These are phyloP conservation scores for Candida chilensis DNA, from an alignment of 805 yeast species.

Conservation along the genomic window DNA sequence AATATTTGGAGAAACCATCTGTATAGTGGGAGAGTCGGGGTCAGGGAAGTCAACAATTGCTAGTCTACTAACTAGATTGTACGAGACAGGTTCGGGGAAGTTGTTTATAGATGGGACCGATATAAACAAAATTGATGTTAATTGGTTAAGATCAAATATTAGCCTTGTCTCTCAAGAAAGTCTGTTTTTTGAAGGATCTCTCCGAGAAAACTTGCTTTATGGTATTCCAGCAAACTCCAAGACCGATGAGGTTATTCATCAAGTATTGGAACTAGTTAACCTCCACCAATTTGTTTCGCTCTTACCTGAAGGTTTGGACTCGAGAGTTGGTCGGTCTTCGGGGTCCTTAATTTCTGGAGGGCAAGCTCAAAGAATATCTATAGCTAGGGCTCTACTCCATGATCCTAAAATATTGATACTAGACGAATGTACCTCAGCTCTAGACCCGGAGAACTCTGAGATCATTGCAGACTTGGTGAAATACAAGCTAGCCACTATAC, in stretches of 20 bases:
- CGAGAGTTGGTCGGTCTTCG: slow-evolving; percentile 43
- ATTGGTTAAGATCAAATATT: slow-evolving; percentile 41
- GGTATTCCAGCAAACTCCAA: slow-evolving; percentile 26
- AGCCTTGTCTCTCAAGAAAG: slow-evolving; percentile 75
- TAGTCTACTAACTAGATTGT: slow-evolving; percentile 46
- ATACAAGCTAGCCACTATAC: slow-evolving; percentile 15
- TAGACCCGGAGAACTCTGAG: slow-evolving; percentile 57
- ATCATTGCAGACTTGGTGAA: slow-evolving; percentile 41
- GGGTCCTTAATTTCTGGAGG: slow-evolving; percentile 70
- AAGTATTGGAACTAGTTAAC: slow-evolving; percentile 34
- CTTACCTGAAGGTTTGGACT: slow-evolving; percentile 50
- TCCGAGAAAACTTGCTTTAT: slow-evolving; percentile 62
- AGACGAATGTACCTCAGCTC: slow-evolving; percentile 87
- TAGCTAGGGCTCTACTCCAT: slow-evolving; percentile 73
- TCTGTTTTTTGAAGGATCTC: slow-evolving; percentile 61
- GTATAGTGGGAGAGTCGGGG: slow-evolving; percentile 82
- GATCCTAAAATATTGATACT: slow-evolving; percentile 58
- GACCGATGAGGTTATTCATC: slow-evolving; percentile 18
- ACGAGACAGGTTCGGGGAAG: slow-evolving; percentile 24
- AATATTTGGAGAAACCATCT: slow-evolving; percentile 40
- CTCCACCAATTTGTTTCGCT: slow-evolving; percentile 44
- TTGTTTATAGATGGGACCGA: slow-evolving; percentile 38
- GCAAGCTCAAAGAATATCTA: slow-evolving; percentile 76
- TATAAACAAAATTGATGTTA: slow-evolving; percentile 33
- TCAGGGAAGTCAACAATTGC: slow-evolving; percentile 82